Evolutionary conservation across 1,139 yeast genomes (phyloP), one percentile per base, ranked within the genome.

Genomic region (Kluyveromyces sp.): DNA sequence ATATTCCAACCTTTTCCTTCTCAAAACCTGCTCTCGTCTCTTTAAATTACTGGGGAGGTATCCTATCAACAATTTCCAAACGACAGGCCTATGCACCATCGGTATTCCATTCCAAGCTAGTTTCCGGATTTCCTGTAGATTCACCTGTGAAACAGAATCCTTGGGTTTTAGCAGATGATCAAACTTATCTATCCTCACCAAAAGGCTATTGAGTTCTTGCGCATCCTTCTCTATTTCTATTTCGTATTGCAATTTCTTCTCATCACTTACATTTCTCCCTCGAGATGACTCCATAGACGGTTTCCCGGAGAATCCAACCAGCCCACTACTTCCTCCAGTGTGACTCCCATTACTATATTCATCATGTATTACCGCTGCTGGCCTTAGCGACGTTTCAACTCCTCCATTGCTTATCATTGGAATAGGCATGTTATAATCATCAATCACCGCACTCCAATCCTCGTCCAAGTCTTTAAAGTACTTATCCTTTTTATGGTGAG

Each of bases 21-120:
- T 75, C 46, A 92, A 64, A 0, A 92, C 83, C 1, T 81, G 66
- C 3, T 71, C 77, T 54, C 96, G 81, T 48, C 97, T 74, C 37
- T 83, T 78, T 27, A 82, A 76, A 60, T 89, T 92, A 1, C 95
- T 79, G 1, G 98, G 97, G 39, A 92, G 69, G 63, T 92, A 92
- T 0, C 98, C 98, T 43, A 90, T 72, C 41, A 92, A 66, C 30
- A 90, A 68, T 64, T 88, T 95, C 99, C 99, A 92, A 7, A 88
- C 78, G 45, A 83, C 68, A 0, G 97, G 89, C 49, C 97, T 72
- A 49, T 90, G 72, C 50, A 82, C 83, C 21, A 75, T 71, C 0
- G 98, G 98, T 8, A 94, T 78, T 1, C 99, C 98, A 56, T 90
- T 85, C 98, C 98, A 92, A 7, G 96, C 78, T 45, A 89, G 73